phyloP scores from a whole-genome alignment of 768 basidiomycete species.

The Auricularia sp. region DNA sequence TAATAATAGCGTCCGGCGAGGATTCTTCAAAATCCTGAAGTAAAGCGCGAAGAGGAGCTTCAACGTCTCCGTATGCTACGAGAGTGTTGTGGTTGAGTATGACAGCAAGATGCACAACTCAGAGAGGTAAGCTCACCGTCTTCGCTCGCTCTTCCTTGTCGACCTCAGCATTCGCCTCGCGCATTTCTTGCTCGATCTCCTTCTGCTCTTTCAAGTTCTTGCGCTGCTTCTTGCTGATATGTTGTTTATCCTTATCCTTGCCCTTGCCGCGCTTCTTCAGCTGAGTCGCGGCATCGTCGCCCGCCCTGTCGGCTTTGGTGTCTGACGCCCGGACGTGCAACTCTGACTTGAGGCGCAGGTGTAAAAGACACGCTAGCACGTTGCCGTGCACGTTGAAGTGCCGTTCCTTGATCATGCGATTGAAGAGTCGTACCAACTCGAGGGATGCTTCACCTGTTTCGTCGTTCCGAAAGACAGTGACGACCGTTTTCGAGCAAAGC shows the following conservation, averaged over 20 bases:
- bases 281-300: constrained; percentile 20
- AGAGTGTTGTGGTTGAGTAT: constrained; percentile 3
- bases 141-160: constrained; percentile 81
- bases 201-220: constrained; percentile 80
- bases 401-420: constrained; percentile 92
- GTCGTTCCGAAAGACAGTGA: constrained; percentile 76
- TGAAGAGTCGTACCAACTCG: constrained; percentile 80
- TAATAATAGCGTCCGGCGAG: constrained; percentile 65
- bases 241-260: constrained; percentile 50
- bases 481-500: constrained; percentile 70
- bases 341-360: constrained; percentile 81
- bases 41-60: constrained; percentile 96
- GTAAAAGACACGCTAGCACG: constrained; percentile 72
- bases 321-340: constrained; percentile 71
- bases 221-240: constrained; percentile 86
- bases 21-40: constrained; percentile 88
- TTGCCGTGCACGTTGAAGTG: constrained; percentile 84
- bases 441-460: constrained; percentile 71
- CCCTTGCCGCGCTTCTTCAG: constrained; percentile 34
- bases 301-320: constrained; percentile 46
- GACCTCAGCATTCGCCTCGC: constrained; percentile 88
- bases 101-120: neutral
- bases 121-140: constrained; percentile 44
- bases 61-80: constrained; percentile 92
- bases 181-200: constrained; percentile 84